phyloP scores from a whole-genome alignment of 2,329 filamentous ascomycete genomes.

The Pezicula neosporulosa region DNA sequence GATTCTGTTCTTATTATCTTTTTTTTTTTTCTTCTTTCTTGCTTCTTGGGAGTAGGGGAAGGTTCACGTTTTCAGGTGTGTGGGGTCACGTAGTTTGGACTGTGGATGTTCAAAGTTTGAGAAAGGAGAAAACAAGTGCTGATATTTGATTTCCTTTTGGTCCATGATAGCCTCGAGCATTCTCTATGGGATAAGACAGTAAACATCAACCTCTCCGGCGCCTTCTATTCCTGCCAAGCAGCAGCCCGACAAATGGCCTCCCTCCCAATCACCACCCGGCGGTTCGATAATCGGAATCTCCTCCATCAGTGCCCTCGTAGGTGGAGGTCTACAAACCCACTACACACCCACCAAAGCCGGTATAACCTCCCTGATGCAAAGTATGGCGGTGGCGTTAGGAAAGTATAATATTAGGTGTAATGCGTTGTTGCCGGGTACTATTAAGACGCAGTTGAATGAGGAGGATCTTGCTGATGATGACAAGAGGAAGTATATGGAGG shows the following conservation, averaged over 20 bases:
- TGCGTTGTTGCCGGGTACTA: constrained; percentile 77
- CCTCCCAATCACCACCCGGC: constrained; percentile 58
- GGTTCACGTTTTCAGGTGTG: too few species aligned
- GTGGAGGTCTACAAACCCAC: constrained; percentile 75
- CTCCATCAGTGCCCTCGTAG: constrained; percentile 72
- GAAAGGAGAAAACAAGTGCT: neutral
- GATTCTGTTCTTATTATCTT: constrained; percentile 5
- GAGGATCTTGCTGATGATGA: constrained; percentile 69
- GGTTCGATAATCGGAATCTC: constrained; percentile 78
- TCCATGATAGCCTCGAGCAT: constrained; percentile 59
- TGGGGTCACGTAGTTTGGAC: too few species aligned
- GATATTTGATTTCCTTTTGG: neutral
- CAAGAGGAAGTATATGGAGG: constrained; percentile 78
- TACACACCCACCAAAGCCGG: constrained; percentile 90
- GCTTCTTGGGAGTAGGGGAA: too few species aligned
- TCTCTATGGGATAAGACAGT: constrained; percentile 71
- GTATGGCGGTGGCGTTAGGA: constrained; percentile 74
- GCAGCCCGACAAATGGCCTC: constrained; percentile 78
- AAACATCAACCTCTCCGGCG: constrained; percentile 77
- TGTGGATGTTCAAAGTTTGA: neutral
- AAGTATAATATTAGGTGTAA: constrained; percentile 77
- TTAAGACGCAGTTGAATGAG: constrained; percentile 81
- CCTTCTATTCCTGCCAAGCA: constrained; percentile 85
- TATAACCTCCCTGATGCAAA: constrained; percentile 78
- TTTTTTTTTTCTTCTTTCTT: constrained; percentile 1